Base-by-base conservation (phyloP, 75 land plant species). In the Picea glauca region DNA sequence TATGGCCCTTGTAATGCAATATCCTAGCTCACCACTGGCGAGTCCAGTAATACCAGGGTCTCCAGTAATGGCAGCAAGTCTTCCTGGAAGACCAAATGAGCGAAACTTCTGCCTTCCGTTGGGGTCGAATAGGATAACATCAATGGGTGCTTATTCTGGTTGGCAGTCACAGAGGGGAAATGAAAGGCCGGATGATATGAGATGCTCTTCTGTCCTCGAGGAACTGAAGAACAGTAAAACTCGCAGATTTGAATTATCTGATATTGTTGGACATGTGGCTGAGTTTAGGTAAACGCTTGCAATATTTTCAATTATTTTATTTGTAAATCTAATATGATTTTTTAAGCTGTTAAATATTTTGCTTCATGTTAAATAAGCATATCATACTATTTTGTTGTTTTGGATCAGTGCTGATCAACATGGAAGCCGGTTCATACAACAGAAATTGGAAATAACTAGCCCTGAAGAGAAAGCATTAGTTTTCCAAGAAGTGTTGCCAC, bases 371-470 rank as follows among this genome's bases (percentile, higher is more conserved):
- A 50, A 9, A 9, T 43, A 23, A 43, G 38, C 15, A 66, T 50
- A 50, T 32, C 35, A 17, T 20, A 66, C 13, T 40, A 18, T 38
- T 46, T 72, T 13, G 40, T 11, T 81, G 58, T 87, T 14, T 65
- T 18, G 31, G 54, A 58, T 73, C 93, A 98, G 98, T 81, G 88
- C 88, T 72, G 99, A 98, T 77, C 99, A 98, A 86, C 96, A 95
- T 80, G 99, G 99, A 67, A 98, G 99, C 77, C 90, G 99, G 60
- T 98, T 98, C 83, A 93, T 98, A 76, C 99, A 98, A 83, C 99
- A 95, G 84, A 98, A 98, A 80, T 72, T 98, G 73, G 99, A 98
- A 77, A 84, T 67, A 60, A 90, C 90, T 62, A 91, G 77, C 79
- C 73, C 72, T 65, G 96, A 94, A 75, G 99, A 95, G 78, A 98